phyloP scores from a whole-genome alignment of 768 basidiomycete species.

The Termitomyces sp. region DNA sequence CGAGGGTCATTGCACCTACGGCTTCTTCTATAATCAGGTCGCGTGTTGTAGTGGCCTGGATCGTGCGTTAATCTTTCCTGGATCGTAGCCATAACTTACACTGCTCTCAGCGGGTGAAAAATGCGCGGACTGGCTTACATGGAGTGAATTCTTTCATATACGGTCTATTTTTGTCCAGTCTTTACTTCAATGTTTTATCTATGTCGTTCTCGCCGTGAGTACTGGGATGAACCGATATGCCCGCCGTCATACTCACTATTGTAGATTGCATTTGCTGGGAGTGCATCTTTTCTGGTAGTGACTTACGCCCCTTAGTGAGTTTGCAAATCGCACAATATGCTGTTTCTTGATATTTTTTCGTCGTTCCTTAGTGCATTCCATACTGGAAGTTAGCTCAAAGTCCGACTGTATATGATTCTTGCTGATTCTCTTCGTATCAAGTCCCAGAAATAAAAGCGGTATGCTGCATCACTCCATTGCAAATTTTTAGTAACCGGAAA shows the following conservation, averaged over 20 bases:
- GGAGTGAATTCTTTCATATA: conserved; percentile 56
- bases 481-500: neutral
- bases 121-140: conserved; percentile 62
- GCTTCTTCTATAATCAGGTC: conserved; percentile 68
- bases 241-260: neutral
- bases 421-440: conserved; percentile 17
- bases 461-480: conserved; percentile 13
- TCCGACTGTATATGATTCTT: neutral
- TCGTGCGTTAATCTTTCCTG: conserved; percentile 29
- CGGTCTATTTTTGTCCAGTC: conserved; percentile 53
- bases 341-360: conserved; percentile 5
- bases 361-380: conserved; percentile 54
- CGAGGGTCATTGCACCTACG: conserved; percentile 62
- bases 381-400: conserved; percentile 59
- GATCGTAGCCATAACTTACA: neutral
- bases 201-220: conserved; percentile 59
- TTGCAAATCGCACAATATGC: neutral
- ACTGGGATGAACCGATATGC: neutral
- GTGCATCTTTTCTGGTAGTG: conserved; percentile 57
- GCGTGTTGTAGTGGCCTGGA: conserved; percentile 67
- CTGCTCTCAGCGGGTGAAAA: conserved; percentile 50
- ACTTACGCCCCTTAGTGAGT: conserved; percentile 69
- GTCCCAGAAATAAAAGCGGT: conserved; percentile 81
- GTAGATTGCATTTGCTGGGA: conserved; percentile 57
- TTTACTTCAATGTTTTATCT: conserved; percentile 58